Conservation (phyloP, 2,329 filamentous ascomycete species). For the Aspergillus novoparasiticus region DNA sequence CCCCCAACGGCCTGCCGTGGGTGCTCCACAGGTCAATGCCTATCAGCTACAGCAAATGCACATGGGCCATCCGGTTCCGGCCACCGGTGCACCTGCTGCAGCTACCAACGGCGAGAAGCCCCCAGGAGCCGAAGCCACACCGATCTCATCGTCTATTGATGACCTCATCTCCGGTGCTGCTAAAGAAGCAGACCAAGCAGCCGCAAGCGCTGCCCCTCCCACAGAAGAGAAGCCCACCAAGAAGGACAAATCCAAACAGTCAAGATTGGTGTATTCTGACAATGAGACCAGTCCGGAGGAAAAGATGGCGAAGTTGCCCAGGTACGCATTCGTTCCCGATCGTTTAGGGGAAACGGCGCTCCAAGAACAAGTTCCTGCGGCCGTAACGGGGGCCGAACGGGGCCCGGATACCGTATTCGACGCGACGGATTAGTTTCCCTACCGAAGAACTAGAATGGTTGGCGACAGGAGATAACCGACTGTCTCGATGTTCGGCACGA, state of each 20-base stretch:
- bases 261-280: slow-evolving; percentile 78
- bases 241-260: slow-evolving; percentile 67
- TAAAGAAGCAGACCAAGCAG: slow-evolving; percentile 46
- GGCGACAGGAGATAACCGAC: not conserved
- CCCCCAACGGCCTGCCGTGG: slow-evolving; percentile 63
- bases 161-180: slow-evolving; percentile 54
- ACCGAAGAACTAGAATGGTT: slow-evolving; percentile 8
- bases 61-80: slow-evolving; percentile 48
- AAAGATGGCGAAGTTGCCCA: slow-evolving; percentile 77
- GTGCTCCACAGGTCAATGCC: slow-evolving; percentile 55
- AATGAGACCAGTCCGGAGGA: slow-evolving; percentile 82
- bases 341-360: slow-evolving; percentile 40
- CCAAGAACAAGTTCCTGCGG: slow-evolving; percentile 36
- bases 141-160: slow-evolving; percentile 51
- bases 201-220: slow-evolving; percentile 35
- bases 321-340: slow-evolving; percentile 69
- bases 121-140: slow-evolving; percentile 20
- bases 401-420: slow-evolving; percentile 39
- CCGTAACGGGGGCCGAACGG: slow-evolving; percentile 36
- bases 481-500: not conserved
- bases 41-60: slow-evolving; percentile 62
- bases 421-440: slow-evolving; percentile 29
- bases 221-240: slow-evolving; percentile 65
- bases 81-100: slow-evolving; percentile 26
- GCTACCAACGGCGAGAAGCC: slow-evolving; percentile 34